A percentile compares a stretch with the other conserved stretches of the same genome.
These are phyloP conservation scores for Lepidium didymum DNA, from an alignment of 345 rosid genomes.

Conservation along the genomic window DNA sequence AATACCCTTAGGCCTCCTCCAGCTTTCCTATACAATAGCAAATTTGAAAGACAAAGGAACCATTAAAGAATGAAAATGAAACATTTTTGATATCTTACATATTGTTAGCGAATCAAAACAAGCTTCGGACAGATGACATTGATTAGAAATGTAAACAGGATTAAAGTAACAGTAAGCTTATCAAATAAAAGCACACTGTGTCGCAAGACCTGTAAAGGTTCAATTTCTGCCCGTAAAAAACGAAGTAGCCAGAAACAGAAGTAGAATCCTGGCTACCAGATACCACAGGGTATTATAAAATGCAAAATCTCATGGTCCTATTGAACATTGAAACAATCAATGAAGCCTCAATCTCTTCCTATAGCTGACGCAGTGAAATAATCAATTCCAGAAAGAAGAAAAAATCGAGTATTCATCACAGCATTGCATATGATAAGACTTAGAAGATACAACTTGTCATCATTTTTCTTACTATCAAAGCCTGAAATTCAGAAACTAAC, in stretches of 20 bases:
- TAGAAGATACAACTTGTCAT: background rate
- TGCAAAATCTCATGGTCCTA: background rate
- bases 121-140: background rate
- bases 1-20: conserved; percentile 93
- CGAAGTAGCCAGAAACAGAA: conserved; percentile 59
- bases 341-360: conserved; percentile 4
- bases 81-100: too few species aligned
- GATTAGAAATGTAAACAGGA: conserved; percentile 20
- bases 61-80: background rate
- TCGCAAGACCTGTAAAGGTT: conserved; percentile 53
- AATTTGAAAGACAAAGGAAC: background rate
- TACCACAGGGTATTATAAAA: conserved; percentile 56
- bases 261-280: conserved; percentile 55
- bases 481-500: background rate
- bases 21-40: conserved; percentile 40
- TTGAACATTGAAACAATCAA: conserved; percentile 16
- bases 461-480: background rate
- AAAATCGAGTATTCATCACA: conserved; percentile 32
- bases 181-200: conserved; percentile 22
- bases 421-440: conserved; percentile 27
- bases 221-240: conserved; percentile 55
- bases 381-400: conserved; percentile 25
- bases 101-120: background rate
- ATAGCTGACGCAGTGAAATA: too few species aligned
- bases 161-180: conserved; percentile 31